Evolutionary conservation across 164 flowering plant genomes (phyloP), one percentile per base, ranked within the genome.

Genomic region (Chimonanthus praecox): DNA sequence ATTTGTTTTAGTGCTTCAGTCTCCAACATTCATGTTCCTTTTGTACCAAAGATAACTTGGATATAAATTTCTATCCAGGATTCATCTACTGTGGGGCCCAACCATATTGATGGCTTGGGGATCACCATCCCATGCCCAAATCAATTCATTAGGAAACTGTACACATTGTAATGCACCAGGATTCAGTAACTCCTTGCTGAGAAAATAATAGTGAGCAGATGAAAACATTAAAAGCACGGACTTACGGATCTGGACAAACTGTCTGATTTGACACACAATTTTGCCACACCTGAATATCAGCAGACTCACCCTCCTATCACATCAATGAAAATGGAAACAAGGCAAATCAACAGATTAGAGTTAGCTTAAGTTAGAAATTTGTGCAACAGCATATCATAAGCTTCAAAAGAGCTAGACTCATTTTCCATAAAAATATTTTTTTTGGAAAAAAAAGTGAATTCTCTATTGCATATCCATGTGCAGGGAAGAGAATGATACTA

Each of bases 191-290:
- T 8, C 16, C 5, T 54, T 54, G 16, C 16, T 11, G 15, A 54
- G 16, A 54, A n/a, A 54, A 54, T 4, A 54, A 10, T 11, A 15
- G 5, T 3, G 60, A 54, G 8, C 46, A 47, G 18, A 6, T 43
- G 63, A 61, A 2, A 51, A 61, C 45, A 46, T 46, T 54, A 61
- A 61, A 9, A 61, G 44, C n/a, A 13, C n/a, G 60, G 47, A 76
- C 97, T 88, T 83, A 96, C 99, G 80, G 86, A 72, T 93, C 81
- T 65, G 99, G 97, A 84, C 97, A 96, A 81, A 74, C 92, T 5
- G 86, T 86, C 4, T 76, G 73, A 70, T 83, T 77, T 44, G 74
- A 61, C 58, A 73, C 79, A 76, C 98, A 93, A 70, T 78, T 81
- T 72, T 82, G 87, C 95, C 92, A 88, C 64, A 81, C 75, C 61